Evolutionary conservation across 495 filamentous ascomycete species (phyloP), one percentile per base, ranked within the genome.

Genomic region (Parathielavia appendiculata): DNA sequence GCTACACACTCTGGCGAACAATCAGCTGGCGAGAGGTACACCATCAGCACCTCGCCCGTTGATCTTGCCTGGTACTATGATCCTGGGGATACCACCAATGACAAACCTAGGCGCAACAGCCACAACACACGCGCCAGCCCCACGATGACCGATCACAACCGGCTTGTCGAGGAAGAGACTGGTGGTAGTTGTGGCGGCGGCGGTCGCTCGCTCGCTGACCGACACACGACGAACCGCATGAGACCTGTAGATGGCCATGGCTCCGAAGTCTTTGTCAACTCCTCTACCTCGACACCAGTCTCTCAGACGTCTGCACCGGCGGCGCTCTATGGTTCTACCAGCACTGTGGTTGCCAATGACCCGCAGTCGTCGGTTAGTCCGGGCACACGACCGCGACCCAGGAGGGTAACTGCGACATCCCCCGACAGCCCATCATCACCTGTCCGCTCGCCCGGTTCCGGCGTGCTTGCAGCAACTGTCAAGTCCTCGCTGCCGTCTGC

Each of bases 281-380:
- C 41, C 1, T 14, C 34, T 12, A 22, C 9, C 43, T 11, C n/a
- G 34, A 32, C 54, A 8, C 22, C 20, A 0, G 54, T 56, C 23
- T 49, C 45, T 20, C 19, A 20, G 14, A 44, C 26, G 23, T 51
- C 48, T 36, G 16, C 48, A 13, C 48, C 32, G 1, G 34, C 32
- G 11, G 16, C 7, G n/a, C 43, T 13, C 40, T 20, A 4, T 34
- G 11, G 17, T 45, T 6, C 23, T 26, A 20, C 34, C 52, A 63
- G 57, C 57, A 56, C 48, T 59, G 57, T 54, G 57, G 44, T 41
- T 43, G 58, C 58, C 62, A 23, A 35, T 26, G 16, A 20, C 38
- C 1, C 13, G 7, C 30, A 61, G 62, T 61, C 58, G 58, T 58
- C 50, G 50, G 54, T 64, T 64, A 61, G 58, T 61, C 62, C 50